Evolutionary conservation across 495 filamentous ascomycete genomes (phyloP), one percentile per base, ranked within the genome.

Genomic region (Filosporella fistucella): DNA sequence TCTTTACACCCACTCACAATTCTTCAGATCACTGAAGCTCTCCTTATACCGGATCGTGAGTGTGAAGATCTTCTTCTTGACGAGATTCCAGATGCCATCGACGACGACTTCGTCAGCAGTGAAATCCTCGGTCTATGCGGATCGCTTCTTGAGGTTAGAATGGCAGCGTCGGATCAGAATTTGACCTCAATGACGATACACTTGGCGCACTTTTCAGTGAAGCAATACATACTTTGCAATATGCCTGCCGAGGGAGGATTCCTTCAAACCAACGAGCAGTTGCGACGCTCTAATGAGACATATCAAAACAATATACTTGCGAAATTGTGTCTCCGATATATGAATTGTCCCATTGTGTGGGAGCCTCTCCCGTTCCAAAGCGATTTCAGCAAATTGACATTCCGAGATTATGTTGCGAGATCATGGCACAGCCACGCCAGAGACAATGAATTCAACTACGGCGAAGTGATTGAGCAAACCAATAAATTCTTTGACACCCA

Each of bases 201-300:
- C 17, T 40, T 65, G 1, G 43, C 50, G 2, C 61, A 65, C 35
- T 60, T 61, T 38, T 56, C 63, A 2, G 56, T 62, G 7, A 57
- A 55, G 36, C 51, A 66, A 21, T 64, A 50, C 32, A 43, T 58
- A 14, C 43, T 61, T 21, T 39, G 34, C 25, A 51, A 50, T 25
- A 29, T 45, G 16, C 58, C 25, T 1, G 6, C 10, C 9, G 35
- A 44, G 4, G 12, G 10, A 33, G 41, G 5, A 14, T 11, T 22
- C 4, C 25, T 41, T 6, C 37, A 16, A 25, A n/a, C 28, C 8
- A 61, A 52, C 8, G 47, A 50, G 30, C 13, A 29, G 9, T 29
- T 58, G 7, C 14, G 40, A 16, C 17, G 25, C 22, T 47, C 49
- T 11, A 34, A 17, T 20, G 18, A 35, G 32, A 14, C 40, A 61